Evolutionary conservation across 2,329 filamentous ascomycete species (phyloP).

Genomic region (Chrysoporthe puriensis): DNA sequence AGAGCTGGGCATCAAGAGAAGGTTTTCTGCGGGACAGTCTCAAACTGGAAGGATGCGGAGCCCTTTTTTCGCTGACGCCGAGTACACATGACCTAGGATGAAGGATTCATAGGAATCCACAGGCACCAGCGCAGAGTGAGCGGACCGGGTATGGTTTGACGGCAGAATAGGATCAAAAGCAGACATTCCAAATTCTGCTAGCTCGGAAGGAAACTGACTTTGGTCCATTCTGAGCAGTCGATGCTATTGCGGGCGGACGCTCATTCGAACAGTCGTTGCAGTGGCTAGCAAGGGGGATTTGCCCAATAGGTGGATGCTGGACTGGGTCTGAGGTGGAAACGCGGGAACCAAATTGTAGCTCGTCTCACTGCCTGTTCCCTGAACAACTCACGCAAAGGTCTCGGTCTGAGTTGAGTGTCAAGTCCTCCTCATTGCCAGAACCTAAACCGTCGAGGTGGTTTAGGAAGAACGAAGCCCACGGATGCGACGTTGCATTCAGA

Average conservation of each 20-base stretch:
- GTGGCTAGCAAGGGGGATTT: neutral
- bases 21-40: constrained; percentile 40
- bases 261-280: neutral
- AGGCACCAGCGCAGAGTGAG: neutral
- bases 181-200: constrained; percentile 20
- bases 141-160: neutral
- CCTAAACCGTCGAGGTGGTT: neutral
- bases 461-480: constrained; percentile 21
- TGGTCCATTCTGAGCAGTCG: neutral
- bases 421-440: constrained; percentile 26
- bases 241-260: neutral
- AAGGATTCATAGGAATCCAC: neutral
- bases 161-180: neutral
- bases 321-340: constrained; percentile 14
- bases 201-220: constrained; percentile 15
- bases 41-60: constrained; percentile 30
- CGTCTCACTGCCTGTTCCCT: constrained; percentile 30
- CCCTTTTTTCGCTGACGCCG: constrained; percentile 21
- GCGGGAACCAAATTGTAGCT: constrained; percentile 19
- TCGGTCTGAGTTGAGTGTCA: constrained; percentile 25
- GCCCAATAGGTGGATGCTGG: constrained; percentile 1
- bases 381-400: neutral
- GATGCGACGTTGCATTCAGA: constrained; percentile 19
- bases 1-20: constrained; percentile 35
- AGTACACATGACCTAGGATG: constrained; percentile 11